Conservation (phyloP, 2,329 filamentous ascomycete species). For the Pseudogymnoascus destructans region DNA sequence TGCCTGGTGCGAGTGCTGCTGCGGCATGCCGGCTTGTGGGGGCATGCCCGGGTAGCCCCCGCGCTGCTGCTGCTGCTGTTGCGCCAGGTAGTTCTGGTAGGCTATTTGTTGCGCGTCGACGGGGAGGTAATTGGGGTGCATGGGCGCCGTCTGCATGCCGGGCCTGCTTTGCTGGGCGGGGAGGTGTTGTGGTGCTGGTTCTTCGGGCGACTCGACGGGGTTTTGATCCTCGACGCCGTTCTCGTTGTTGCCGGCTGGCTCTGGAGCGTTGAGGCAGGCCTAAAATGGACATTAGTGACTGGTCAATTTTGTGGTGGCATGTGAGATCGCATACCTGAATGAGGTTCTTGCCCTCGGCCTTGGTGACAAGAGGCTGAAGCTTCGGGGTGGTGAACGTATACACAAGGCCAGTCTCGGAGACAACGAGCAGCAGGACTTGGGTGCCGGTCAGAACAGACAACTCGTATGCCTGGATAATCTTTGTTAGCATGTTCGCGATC, state of each 20-base stretch:
- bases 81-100: slow-evolving; percentile 71
- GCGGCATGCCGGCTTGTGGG: slow-evolving; percentile 63
- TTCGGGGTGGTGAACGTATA: slow-evolving; percentile 99
- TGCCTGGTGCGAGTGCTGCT: slow-evolving; percentile 70
- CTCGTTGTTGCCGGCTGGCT: slow-evolving; percentile 69
- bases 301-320: slow-evolving; percentile 8
- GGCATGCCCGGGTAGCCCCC: slow-evolving; percentile 64
- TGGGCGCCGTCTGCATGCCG: slow-evolving; percentile 49
- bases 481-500: slow-evolving; percentile 20
- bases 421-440: slow-evolving; percentile 89
- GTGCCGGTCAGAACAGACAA: slow-evolving; percentile 94
- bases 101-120: slow-evolving; percentile 62
- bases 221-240: slow-evolving; percentile 66
- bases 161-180: slow-evolving; percentile 49
- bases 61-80: slow-evolving; percentile 57
- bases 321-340: slow-evolving; percentile 60
- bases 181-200: slow-evolving; percentile 64
- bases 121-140: slow-evolving; percentile 54
- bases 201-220: slow-evolving; percentile 81
- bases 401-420: slow-evolving; percentile 92
- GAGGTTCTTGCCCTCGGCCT: slow-evolving; percentile 96
- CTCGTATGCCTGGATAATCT: slow-evolving; percentile 69
- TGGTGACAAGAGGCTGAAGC: slow-evolving; percentile 93
- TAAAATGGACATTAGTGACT: slow-evolving; percentile 28
- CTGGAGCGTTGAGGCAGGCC: slow-evolving; percentile 94